Evolutionary conservation across 148 eudicot species (phyloP).

Genomic region (Camellia sinensis): DNA sequence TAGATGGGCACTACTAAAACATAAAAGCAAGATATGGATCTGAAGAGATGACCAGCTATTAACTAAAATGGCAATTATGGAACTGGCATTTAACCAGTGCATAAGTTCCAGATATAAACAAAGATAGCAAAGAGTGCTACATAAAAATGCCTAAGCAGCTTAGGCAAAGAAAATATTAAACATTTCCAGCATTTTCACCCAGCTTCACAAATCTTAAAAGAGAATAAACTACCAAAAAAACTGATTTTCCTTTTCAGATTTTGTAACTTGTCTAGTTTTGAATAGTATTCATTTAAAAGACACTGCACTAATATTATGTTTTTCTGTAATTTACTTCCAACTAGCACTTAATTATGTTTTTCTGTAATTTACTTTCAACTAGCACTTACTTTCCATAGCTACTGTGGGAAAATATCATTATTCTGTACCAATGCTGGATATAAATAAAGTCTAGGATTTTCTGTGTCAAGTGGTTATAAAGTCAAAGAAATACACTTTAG

Average conservation of each 20-base stretch:
- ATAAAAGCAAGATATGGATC: neutral
- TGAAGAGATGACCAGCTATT: neutral
- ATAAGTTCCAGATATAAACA: neutral
- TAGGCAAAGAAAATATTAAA: neutral
- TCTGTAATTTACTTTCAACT: neutral
- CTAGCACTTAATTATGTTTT: neutral
- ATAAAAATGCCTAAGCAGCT: neutral
- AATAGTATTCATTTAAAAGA: neutral
- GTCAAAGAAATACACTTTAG: neutral
- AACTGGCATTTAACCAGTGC: neutral
- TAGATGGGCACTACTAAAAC: neutral
- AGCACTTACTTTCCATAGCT: neutral
- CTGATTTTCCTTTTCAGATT: neutral
- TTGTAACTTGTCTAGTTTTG: neutral
- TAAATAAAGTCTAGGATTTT: neutral
- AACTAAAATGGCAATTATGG: neutral
- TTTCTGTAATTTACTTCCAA: neutral
- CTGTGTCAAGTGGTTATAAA: conserved; percentile 13
- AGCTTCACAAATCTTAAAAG: conserved; percentile 1
- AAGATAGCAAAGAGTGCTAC: neutral
- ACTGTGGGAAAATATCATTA: neutral
- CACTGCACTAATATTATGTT: neutral
- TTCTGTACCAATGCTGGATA: neutral
- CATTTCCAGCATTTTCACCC: neutral
- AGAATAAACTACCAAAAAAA: neutral